Base-by-base conservation (phyloP, 768 basidiomycete species). In the Candolleomyces aberdarensis region DNA sequence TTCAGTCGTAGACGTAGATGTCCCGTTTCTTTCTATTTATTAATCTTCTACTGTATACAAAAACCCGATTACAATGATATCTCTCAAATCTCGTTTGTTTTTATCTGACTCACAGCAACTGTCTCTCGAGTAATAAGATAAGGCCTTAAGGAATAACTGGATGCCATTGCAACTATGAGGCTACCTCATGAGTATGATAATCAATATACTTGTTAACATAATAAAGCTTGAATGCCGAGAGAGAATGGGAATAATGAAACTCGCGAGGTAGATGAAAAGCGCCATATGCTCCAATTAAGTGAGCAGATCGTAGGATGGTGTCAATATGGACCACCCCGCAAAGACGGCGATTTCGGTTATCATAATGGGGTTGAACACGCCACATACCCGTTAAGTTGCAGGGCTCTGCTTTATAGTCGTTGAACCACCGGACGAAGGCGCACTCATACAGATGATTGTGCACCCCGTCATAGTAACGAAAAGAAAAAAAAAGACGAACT, bases 401-500 rank as follows among this genome's bases (percentile, higher is more conserved):
- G 0, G 74, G 75, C 14, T 43, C 43, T 14, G 63, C 40, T 11
- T 59, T 65, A 3, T 60, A 43, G 4, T 55, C 58, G 2, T 62
- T 31, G 41, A 68, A 72, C 75, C 75, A 75, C 3, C 69, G 46
- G 0, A 76, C 71, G 29, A 75, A 62, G 3, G 75, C 71, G 58
- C 75, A 76, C 2, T 65, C 65, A 26, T 69, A 72, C 0, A 5
- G n/a, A 1, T 26, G 26, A 26, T 26, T 26, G 26, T 3, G 26
- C 26, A 32, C 43, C 0, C 50, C 32, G 0, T 51, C 58, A 58
- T 62, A 71, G 74, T 17, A 64, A 63, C 59, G 75, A 68, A 56
- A 76, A 70, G 0, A 71, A 63, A 26, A 26, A 26, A 26, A 26
- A 26, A 26, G 26, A 2, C 26, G 61, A 3, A 75, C 63, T 0